Conservation (phyloP, 2,329 filamentous ascomycete species). For the Epicoccum sorghinum region DNA sequence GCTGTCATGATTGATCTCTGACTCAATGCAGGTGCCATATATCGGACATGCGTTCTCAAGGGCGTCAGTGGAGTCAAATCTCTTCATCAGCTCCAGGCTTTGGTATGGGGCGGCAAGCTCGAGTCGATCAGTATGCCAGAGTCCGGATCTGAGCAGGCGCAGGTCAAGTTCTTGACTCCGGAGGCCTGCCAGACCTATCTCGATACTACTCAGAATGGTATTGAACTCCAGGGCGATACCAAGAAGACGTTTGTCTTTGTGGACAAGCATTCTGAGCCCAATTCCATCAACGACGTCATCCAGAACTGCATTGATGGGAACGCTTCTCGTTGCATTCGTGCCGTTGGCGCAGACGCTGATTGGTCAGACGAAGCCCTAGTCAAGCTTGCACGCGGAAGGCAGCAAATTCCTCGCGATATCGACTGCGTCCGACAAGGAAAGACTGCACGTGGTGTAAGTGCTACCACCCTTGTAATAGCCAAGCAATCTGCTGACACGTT, state of each 20-base stretch:
- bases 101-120: slow-evolving; percentile 48
- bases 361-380: slow-evolving; percentile 46
- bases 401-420: slow-evolving; percentile 47
- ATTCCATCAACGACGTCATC: slow-evolving; percentile 50
- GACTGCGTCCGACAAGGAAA: slow-evolving; percentile 54
- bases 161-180: slow-evolving; percentile 43
- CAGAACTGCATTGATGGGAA: slow-evolving; percentile 49
- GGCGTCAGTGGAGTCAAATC: slow-evolving; percentile 27
- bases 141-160: slow-evolving; percentile 28
- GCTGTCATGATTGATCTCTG: slow-evolving; percentile 3
- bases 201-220: slow-evolving; percentile 43
- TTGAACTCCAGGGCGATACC: slow-evolving; percentile 29
- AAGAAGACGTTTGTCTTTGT: slow-evolving; percentile 36
- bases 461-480: not conserved
- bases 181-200: slow-evolving; percentile 43
- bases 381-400: slow-evolving; percentile 46
- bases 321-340: slow-evolving; percentile 55
- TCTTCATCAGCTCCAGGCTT: slow-evolving; percentile 39
- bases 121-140: slow-evolving; percentile 39
- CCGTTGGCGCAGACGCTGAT: slow-evolving; percentile 50
- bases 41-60: slow-evolving; percentile 37
- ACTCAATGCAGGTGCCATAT: slow-evolving; percentile 24
- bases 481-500: not conserved
- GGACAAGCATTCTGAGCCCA: slow-evolving; percentile 31
- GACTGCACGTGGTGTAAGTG: slow-evolving; percentile 50